These are phyloP conservation scores for Talaromyces piceae DNA, from an alignment of 2,329 filamentous ascomycete genomes.

Conservation along the genomic window DNA sequence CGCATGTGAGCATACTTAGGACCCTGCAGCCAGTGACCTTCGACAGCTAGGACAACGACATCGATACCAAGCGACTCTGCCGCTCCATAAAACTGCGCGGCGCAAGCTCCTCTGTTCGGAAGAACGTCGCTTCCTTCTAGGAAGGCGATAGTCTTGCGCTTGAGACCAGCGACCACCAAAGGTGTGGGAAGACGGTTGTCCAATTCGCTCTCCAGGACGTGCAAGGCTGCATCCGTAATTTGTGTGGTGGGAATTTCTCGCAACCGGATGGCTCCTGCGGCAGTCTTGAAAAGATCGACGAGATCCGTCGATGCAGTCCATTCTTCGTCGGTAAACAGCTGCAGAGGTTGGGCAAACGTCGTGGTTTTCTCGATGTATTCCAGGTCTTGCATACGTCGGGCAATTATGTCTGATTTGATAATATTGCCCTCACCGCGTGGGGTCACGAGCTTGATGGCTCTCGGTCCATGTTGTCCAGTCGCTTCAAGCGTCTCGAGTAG, in stretches of 20 bases:
- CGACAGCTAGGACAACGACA: constrained; percentile 30
- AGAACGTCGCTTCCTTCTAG: constrained; percentile 5
- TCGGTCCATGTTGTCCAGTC: not conserved
- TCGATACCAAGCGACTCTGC: constrained; percentile 30
- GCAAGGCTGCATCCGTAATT: not conserved
- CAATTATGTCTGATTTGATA: constrained; percentile 9
- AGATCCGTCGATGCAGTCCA: not conserved
- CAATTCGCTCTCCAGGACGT: constrained; percentile 12
- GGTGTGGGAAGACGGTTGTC: constrained; percentile 15
- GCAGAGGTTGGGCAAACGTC: constrained; percentile 5
- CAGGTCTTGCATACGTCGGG: constrained; percentile 7
- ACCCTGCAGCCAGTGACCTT: constrained; percentile 34
- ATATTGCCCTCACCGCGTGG: constrained; percentile 8
- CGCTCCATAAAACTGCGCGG: constrained; percentile 12
- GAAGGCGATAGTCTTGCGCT: constrained; percentile 3
- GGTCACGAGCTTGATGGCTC: constrained; percentile 6
- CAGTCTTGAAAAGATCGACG: not conserved
- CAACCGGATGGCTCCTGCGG: not conserved
- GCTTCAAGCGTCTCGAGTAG: not conserved
- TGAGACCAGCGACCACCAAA: constrained; percentile 11
- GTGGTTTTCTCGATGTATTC: constrained; percentile 5
- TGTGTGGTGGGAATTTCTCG: not conserved
- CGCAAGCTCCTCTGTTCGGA: constrained; percentile 2
- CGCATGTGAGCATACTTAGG: constrained; percentile 16
- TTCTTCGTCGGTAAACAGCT: not conserved